Evolutionary conservation across 345 rosid genomes (phyloP), one percentile per base, ranked within the genome.

Genomic region (Eucalyptus guilfoylei): DNA sequence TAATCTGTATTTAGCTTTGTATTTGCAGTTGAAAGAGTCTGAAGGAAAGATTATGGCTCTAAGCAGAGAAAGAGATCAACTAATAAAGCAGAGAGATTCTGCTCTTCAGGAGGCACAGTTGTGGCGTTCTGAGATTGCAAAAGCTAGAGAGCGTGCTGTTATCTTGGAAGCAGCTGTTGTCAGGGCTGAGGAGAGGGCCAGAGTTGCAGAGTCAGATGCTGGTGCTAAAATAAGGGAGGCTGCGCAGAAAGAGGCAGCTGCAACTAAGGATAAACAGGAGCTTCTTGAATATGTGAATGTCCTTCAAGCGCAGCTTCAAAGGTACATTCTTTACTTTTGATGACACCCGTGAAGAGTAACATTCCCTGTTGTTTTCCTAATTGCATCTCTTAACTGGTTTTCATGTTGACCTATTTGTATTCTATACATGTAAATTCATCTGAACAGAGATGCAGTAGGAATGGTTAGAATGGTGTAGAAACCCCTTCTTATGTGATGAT

Each of bases 111-210:
- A 98, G 91, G 99, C 99, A 87, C 96, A 96, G 89, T 89, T 98
- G 91, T 98, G 99, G 99, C 98, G 99, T 88, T 92, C 96, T 86
- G 98, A 98, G 94, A 97, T 98, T 91, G 99, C 92, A 87, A 98
- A 97, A 95, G 99, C 99, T 89, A 95, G 98, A 92, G 99, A 98
- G 86, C 97, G 93, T 91, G 98, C 89, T 44, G 97, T 97, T 64
- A 96, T 97, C 92, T 92, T 96, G 89, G 99, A 98, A 92, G 99
- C 95, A 88, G 99, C 99, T 80, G 97, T 95, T 88, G 92, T 95
- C 50, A 92, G 99, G 92, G 99, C 98, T 42, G 99, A 97, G 92
- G 99, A 98, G 94, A 97, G 94, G 94, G 98, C 90, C 55, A 95
- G 98, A 90, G 95, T 97, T 88, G 92, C 96, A 23, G 99, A 96